Evolutionary conservation across 2,329 filamentous ascomycete genomes (phyloP).

Genomic region (Monilinia aucupariae): DNA sequence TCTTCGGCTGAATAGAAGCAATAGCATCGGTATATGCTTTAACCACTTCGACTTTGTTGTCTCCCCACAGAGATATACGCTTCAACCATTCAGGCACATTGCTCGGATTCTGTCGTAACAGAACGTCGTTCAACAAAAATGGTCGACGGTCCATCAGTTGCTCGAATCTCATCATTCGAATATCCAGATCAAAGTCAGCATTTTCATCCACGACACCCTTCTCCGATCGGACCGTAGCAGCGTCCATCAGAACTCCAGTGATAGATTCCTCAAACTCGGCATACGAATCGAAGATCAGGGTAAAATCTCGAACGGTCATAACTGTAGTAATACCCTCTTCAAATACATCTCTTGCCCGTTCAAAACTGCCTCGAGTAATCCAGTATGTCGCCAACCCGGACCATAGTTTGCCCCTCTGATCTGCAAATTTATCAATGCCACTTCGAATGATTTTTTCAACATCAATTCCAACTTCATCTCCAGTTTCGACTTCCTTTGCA

Average conservation of each 20-base stretch:
- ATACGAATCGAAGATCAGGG: conserved; percentile 92
- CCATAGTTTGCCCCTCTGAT: conserved; percentile 94
- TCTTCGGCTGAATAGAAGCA: conserved; percentile 86
- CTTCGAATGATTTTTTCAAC: conserved; percentile 90
- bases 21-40: conserved; percentile 95
- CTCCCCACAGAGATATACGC: conserved; percentile 88
- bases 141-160: conserved; percentile 95
- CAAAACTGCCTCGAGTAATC: conserved; percentile 89
- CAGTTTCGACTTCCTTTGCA: conserved; percentile 77
- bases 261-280: conserved; percentile 96
- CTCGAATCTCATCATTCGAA: conserved; percentile 96
- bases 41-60: conserved; percentile 85
- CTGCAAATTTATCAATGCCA: conserved; percentile 82
- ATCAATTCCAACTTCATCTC: conserved; percentile 75
- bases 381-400: conserved; percentile 92
- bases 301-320: conserved; percentile 98
- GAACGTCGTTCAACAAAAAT: conserved; percentile 92
- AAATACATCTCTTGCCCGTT: conserved; percentile 85
- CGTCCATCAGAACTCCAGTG: conserved; percentile 85
- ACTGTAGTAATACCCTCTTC: conserved; percentile 96
- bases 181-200: conserved; percentile 89
- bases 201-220: conserved; percentile 73
- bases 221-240: conserved; percentile 72
- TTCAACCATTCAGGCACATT: conserved; percentile 98
- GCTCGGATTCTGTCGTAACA: conserved; percentile 91